Conservation (phyloP, 805 yeast genomes). For the Candida hungchunana region DNA sequence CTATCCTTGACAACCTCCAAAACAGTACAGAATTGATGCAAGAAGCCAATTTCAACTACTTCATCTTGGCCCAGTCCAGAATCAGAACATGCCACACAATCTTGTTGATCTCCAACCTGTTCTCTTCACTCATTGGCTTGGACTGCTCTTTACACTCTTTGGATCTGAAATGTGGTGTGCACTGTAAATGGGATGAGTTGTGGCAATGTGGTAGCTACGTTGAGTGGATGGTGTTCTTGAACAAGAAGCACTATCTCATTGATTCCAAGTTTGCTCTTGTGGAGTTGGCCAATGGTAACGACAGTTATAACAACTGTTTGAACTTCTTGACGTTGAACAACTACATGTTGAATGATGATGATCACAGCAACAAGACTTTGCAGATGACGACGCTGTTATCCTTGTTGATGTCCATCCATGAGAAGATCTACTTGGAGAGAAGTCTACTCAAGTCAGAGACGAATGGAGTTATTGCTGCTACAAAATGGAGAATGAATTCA, state of each 20-base stretch:
- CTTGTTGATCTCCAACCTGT: slow-evolving; percentile 52
- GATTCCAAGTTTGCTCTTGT: slow-evolving; percentile 54
- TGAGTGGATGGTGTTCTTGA: slow-evolving; percentile 48
- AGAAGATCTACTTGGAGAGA: slow-evolving; percentile 53
- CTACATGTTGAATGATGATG: slow-evolving; percentile 34
- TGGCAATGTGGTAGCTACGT: slow-evolving; percentile 50
- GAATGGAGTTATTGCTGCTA: slow-evolving; percentile 42
- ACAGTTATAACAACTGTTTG: slow-evolving; percentile 40
- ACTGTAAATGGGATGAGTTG: slow-evolving; percentile 53
- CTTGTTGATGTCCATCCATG: slow-evolving; percentile 62
- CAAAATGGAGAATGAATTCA: slow-evolving; percentile 62
- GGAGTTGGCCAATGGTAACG: slow-evolving; percentile 51
- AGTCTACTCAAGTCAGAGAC: slow-evolving; percentile 32
- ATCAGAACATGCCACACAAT: slow-evolving; percentile 69
- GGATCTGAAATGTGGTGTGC: slow-evolving; percentile 60
- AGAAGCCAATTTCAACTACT: slow-evolving; percentile 40
- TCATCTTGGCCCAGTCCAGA: slow-evolving; percentile 70
- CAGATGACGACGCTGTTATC: slow-evolving; percentile 50
- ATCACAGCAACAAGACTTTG: slow-evolving; percentile 31
- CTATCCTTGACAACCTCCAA: slow-evolving; percentile 32
- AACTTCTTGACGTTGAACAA: slow-evolving; percentile 41
- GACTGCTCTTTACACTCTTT: slow-evolving; percentile 40
- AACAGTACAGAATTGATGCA: slow-evolving; percentile 27
- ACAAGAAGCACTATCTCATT: slow-evolving; percentile 34
- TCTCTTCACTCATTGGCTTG: slow-evolving; percentile 44